Conservation (phyloP, 257 asterid genomes). For the Solanum piurae region DNA sequence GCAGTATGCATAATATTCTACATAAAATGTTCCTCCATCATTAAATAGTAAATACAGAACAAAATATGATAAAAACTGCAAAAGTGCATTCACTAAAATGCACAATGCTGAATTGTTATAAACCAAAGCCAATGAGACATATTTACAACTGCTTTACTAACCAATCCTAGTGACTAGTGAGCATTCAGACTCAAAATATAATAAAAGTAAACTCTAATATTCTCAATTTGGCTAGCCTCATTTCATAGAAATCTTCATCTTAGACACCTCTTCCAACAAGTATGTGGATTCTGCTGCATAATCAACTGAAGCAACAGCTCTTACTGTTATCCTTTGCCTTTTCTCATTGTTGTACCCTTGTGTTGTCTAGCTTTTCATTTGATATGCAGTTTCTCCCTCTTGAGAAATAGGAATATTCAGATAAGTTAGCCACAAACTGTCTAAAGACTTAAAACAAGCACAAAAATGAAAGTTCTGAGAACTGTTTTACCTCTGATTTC, state of each 20-base stretch:
- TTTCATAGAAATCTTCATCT: constrained; percentile 22
- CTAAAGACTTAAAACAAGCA: background rate
- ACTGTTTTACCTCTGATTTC: constrained; percentile 38
- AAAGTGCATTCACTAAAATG: background rate
- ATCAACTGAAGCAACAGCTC: constrained; percentile 60
- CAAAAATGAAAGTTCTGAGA: background rate
- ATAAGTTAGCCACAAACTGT: background rate
- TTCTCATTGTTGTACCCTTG: constrained; percentile 72
- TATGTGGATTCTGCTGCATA: constrained; percentile 64
- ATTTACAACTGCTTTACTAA: background rate
- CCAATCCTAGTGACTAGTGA: background rate
- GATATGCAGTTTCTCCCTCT: constrained; percentile 35
- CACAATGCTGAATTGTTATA: background rate
- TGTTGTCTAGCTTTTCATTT: constrained; percentile 30
- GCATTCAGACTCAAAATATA: background rate
- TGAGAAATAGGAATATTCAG: background rate
- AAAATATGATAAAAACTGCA: background rate
- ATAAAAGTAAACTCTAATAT: background rate
- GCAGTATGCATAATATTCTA: background rate
- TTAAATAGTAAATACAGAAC: background rate
- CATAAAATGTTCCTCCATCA: background rate
- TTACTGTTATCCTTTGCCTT: constrained; percentile 73
- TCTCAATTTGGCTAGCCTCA: background rate
- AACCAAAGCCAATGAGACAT: background rate
- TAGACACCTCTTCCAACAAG: constrained; percentile 56